Evolutionary conservation across 2,329 filamentous ascomycete species (phyloP), one percentile per base, ranked within the genome.

Genomic region (Dendrostoma leiphaemia): DNA sequence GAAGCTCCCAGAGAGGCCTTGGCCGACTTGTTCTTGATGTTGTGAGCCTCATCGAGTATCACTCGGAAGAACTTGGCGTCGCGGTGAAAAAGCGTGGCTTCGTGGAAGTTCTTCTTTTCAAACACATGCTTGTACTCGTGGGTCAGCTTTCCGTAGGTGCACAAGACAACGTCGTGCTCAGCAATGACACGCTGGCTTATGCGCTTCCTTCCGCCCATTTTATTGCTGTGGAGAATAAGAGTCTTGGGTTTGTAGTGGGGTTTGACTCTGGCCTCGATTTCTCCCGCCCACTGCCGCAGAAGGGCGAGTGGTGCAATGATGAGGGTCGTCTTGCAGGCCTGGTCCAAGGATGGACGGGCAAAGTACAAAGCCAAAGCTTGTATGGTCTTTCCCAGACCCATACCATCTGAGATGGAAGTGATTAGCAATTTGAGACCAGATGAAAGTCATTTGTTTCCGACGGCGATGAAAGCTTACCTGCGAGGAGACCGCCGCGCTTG

Each of bases 221-320:
- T 52, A 24, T 62, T 62, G 21, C 66, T 62, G 43, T 69, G 62
- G 24, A 60, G 61, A 13, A 69, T 60, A 7, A 63, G 7, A 1
- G 64, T 67, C 38, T 60, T 65, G 34, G 68, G 61, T 48, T 60
- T 59, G 21, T 64, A 45, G 2, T 34, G 21, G 17, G 62, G 58
- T 46, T 65, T 67, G 38, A 69, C 58, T 46, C 67, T 69, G 15
- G 59, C 78, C 58, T 81, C 75, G 48, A 93, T 89, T 68, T 96
- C 90, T 49, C 86, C 83, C 62, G 83, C 83, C 91, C 91, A 96
- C 62, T 96, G 96, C 64, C 86, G 91, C 87, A 96, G 91, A n/a
- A 96, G 90, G 48, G 86, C 87, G 6, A 95, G 81, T 0, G 91
- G 91, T 0, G 89, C 85, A 50, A 96, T 77, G 50, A 96, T 91